phyloP scores from a whole-genome alignment of 73 alveolate genomes.

The Symbiodinium pilosum region DNA sequence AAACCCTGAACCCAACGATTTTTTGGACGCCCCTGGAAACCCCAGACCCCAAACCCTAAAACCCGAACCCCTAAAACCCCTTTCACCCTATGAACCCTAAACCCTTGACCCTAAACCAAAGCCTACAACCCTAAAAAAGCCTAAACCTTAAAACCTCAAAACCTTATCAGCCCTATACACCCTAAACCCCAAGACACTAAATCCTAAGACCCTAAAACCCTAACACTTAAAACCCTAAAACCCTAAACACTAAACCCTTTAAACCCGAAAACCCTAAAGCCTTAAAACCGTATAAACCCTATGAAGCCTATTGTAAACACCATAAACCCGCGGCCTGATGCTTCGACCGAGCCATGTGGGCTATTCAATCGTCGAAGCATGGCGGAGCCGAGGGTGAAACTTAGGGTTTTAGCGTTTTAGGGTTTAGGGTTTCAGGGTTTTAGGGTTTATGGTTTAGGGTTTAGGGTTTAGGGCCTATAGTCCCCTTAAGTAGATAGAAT shows the following conservation, averaged over 20 bases:
- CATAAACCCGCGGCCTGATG: too few species aligned
- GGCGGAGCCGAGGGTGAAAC: background rate
- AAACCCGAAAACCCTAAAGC: background rate
- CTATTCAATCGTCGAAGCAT: too few species aligned
- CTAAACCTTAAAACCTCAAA: background rate
- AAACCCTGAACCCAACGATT: background rate
- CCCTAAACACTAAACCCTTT: background rate
- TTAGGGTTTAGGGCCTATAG: too few species aligned
- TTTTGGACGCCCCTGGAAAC: background rate
- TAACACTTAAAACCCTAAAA: background rate
- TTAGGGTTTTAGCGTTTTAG: too few species aligned
- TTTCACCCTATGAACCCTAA: background rate
- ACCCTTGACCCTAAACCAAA: background rate
- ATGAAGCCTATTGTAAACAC: too few species aligned
- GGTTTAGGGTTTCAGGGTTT: too few species aligned
- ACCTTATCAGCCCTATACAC: too few species aligned
- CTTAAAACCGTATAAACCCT: background rate
- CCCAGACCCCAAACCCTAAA: background rate
- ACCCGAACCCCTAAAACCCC: background rate
- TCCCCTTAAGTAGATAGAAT: too few species aligned
- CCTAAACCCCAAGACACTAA: too few species aligned
- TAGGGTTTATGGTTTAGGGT: too few species aligned
- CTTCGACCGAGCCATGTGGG: too few species aligned
- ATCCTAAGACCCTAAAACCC: background rate
- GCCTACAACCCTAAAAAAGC: background rate